Percentiles rank a stretch among this genome's conserved stretches.
Evolutionary conservation across 2,329 filamentous ascomycete species (phyloP).

Genomic region (Pseudopyrenochaeta lycopersici): DNA sequence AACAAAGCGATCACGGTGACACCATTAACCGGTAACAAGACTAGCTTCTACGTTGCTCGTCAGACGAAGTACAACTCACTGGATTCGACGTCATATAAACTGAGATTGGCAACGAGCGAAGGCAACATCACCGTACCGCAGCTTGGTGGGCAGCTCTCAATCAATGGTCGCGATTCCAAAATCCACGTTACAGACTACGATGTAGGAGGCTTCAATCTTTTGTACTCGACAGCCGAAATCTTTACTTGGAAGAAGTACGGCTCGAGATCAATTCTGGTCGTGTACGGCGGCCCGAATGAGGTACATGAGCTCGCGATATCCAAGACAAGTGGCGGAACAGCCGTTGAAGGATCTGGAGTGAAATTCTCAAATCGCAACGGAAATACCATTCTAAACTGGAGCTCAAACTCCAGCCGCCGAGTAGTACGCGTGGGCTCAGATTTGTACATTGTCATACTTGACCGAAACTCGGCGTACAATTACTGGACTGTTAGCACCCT

Average conservation of each 20-base stretch:
- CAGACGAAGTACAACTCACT: conserved; percentile 70
- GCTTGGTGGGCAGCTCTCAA: conserved; percentile 60
- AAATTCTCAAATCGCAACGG: conserved; percentile 49
- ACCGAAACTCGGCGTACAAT: conserved; percentile 71
- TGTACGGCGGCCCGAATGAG: conserved; percentile 70
- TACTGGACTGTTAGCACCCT: conserved; percentile 66
- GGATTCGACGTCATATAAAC: conserved; percentile 65
- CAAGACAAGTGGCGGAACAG: conserved; percentile 32
- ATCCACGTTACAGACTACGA: conserved; percentile 72
- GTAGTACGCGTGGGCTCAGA: conserved; percentile 58
- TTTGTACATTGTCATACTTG: conserved; percentile 64
- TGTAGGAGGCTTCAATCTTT: conserved; percentile 63
- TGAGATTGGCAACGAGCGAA: conserved; percentile 66
- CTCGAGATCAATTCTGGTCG: conserved; percentile 64
- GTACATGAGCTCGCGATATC: conserved; percentile 67
- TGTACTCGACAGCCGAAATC: conserved; percentile 74
- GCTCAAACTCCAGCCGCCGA: conserved; percentile 59
- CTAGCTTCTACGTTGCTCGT: conserved; percentile 70
- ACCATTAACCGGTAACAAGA: conserved; percentile 62
- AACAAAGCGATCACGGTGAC: conserved; percentile 64
- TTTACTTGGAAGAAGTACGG: conserved; percentile 70
- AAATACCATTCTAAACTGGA: conserved; percentile 61
- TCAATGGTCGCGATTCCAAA: conserved; percentile 70
- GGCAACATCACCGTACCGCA: conserved; percentile 64
- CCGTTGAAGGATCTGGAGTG: conserved; percentile 50